Conservation (phyloP, 495 filamentous ascomycete species). For the Daldinia loculata region DNA sequence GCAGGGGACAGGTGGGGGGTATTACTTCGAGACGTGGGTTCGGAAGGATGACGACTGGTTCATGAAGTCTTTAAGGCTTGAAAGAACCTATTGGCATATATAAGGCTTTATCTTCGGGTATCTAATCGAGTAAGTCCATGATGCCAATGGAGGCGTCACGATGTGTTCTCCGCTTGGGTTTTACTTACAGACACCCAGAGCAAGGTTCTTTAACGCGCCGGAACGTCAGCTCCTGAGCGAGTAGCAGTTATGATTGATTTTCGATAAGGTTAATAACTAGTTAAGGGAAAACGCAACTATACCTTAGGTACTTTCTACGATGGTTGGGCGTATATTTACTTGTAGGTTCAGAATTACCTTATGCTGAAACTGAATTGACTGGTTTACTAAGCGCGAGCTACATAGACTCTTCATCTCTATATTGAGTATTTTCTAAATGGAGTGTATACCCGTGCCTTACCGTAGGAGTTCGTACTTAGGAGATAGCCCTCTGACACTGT, state of each 20-base stretch:
- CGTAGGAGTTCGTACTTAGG: background rate
- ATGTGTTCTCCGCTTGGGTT: background rate
- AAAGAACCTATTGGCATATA: background rate
- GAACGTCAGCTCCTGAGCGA: background rate
- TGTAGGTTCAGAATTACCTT: no score
- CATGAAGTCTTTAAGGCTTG: background rate
- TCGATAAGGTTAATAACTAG: background rate
- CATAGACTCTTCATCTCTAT: no score
- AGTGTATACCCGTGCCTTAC: background rate
- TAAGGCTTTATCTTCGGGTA: background rate
- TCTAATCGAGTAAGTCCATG: background rate
- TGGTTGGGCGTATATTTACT: no score
- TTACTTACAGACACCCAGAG: background rate
- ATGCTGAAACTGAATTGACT: no score
- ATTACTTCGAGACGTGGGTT: conserved; percentile 3
- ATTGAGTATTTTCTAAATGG: background rate
- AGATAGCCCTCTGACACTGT: background rate
- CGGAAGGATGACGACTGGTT: conserved; percentile 4
- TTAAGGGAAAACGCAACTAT: background rate
- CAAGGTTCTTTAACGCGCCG: background rate
- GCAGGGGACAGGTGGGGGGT: background rate
- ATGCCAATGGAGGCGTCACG: background rate
- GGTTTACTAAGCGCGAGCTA: no score
- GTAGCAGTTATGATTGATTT: background rate
- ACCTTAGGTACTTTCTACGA: no score